Evolutionary conservation across 2,329 filamentous ascomycete species (phyloP).

Genomic region (Ceratocystis papillata): DNA sequence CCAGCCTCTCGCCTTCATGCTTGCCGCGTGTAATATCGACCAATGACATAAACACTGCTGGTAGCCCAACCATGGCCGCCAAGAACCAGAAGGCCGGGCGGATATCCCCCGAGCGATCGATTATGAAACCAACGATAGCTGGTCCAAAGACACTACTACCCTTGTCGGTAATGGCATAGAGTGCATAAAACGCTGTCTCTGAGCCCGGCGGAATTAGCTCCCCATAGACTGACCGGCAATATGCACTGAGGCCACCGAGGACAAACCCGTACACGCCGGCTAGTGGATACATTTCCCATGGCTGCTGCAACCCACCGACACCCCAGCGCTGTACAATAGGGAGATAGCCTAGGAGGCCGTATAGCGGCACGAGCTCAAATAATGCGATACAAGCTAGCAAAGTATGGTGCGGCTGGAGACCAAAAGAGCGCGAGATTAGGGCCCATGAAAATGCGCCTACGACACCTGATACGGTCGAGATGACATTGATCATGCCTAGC

Average conservation of each 20-base stretch:
- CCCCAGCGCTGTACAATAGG: conserved; percentile 66
- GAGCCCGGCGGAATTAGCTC: conserved; percentile 89
- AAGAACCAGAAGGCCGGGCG: conserved; percentile 87
- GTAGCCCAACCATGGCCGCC: conserved; percentile 69
- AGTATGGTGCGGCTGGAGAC: conserved; percentile 69
- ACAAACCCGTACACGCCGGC: conserved; percentile 88
- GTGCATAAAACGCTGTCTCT: conserved; percentile 89
- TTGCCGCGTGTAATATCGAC: conserved; percentile 76
- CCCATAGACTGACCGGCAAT: conserved; percentile 84
- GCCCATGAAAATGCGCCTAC: conserved; percentile 86
- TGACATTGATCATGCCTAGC: conserved; percentile 85
- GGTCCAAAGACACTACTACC: conserved; percentile 89
- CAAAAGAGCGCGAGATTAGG: conserved; percentile 57
- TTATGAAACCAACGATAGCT: conserved; percentile 85
- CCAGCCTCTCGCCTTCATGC: conserved; percentile 54
- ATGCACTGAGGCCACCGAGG: conserved; percentile 80
- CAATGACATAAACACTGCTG: conserved; percentile 71
- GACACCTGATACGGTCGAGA: conserved; percentile 74
- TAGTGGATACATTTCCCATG: conserved; percentile 93
- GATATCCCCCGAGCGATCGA: conserved; percentile 70
- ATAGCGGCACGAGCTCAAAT: conserved; percentile 86
- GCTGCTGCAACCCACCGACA: conserved; percentile 75
- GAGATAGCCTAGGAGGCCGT: conserved; percentile 79
- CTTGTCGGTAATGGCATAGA: conserved; percentile 97
- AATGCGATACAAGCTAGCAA: conserved; percentile 84